Base-by-base conservation (phyloP, 2,329 filamentous ascomycete genomes). In the Neonectria faginata region DNA sequence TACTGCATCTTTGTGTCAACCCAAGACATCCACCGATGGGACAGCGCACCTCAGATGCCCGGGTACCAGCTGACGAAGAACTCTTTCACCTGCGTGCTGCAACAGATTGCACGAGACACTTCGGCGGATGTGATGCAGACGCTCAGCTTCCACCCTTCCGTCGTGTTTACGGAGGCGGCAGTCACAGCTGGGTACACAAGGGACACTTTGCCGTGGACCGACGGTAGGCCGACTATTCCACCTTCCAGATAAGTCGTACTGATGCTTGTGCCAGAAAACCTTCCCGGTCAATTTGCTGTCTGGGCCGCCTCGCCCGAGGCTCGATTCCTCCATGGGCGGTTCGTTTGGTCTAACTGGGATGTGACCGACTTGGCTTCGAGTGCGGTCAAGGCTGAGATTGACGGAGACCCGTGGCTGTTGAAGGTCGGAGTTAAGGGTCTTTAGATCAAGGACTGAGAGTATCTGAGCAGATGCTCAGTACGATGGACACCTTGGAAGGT, bases 341-440 rank as follows among this genome's bases (percentile, higher is more conserved):
- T 82, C n/a, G 69, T 84, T 1, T 86, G 82, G 80, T 76, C 78
- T 7, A 83, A 83, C 22, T 86, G 83, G 84, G 84, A 86, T 70
- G 79, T 85, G 1, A 78, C 82, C n/a, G 83, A 85, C 63, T 70
- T 86, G 2, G 31, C 31, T 7, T 58, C 60, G 3, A 64, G 66
- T 2, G 42, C 64, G 1, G 36, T 67, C 2, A 61, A 65, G 22
- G 42, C 41, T 0, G 54, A 62, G 11, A 62, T 74, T 25, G 64
- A 67, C 2, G 27, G 45, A 0, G 67, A 74, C 2, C 61, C 69
- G 1, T 69, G 67, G 65, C 31, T 72, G 12, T 68, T 74, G 1
- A 73, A 70, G 14, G 70, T 74, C 25, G 72, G 72, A 27, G 67
- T 74, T 1, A 67, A 64, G n/a, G 70, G 72, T 0, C n/a, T 74